These are phyloP conservation scores for Chiua sp. DNA, from an alignment of 1,284 basidiomycete species.

Conservation along the genomic window DNA sequence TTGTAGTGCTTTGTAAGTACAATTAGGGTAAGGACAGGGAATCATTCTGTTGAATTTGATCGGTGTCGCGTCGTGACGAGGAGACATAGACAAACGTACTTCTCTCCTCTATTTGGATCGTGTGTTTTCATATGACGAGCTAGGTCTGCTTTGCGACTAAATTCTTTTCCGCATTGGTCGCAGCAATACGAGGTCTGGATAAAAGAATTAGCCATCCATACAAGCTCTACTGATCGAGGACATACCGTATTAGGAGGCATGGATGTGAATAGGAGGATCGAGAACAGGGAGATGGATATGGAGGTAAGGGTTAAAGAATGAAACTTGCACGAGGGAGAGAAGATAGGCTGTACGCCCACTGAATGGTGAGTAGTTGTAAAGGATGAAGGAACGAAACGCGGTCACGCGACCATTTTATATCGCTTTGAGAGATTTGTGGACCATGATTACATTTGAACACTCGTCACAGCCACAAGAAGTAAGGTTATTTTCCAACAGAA, in stretches of 20 bases:
- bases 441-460: conserved; percentile 31
- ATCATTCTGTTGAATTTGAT: too few species aligned
- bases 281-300: background rate
- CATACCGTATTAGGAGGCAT: background rate
- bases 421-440: conserved; percentile 5
- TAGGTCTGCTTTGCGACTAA: too few species aligned
- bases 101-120: too few species aligned
- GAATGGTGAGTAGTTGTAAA: background rate
- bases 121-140: too few species aligned
- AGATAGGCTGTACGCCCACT: background rate
- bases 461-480: conserved; percentile 26
- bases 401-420: conserved; percentile 32
- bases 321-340: background rate
- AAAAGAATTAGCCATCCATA: background rate
- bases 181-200: too few species aligned
- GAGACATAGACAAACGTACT: too few species aligned
- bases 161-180: too few species aligned
- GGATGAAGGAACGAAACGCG: conserved; percentile 2
- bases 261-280: background rate
- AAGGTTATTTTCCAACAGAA: conserved; percentile 21
- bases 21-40: too few species aligned
- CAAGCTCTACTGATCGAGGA: background rate
- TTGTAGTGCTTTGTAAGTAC: too few species aligned
- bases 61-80: too few species aligned
- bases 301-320: background rate